A percentile compares a stretch with the other conserved stretches of the same genome.
These are phyloP conservation scores for Rhodotorula sphaerocarpa DNA, from an alignment of 768 basidiomycete species.

Conservation along the genomic window DNA sequence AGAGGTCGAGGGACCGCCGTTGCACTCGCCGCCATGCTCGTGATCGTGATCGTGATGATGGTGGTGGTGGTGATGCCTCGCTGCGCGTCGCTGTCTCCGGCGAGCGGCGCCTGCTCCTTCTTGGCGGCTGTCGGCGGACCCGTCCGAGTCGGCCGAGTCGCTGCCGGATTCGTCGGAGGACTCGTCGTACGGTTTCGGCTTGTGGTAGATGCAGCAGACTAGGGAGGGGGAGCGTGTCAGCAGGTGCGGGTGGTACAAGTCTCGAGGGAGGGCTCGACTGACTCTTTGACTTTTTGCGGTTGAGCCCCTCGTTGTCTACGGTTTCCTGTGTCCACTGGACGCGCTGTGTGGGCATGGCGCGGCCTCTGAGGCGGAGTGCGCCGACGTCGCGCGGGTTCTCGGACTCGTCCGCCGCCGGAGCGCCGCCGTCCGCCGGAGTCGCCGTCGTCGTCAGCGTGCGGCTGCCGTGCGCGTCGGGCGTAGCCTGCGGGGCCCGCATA, in stretches of 20 bases:
- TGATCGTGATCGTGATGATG: slow-evolving; percentile 3
- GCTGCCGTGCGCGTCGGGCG: not conserved
- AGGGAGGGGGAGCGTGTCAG: no score
- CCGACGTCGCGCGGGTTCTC: slow-evolving; percentile 45
- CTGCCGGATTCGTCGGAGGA: slow-evolving; percentile 22
- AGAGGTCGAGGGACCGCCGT: no score
- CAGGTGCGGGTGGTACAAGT: not conserved
- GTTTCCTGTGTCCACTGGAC: slow-evolving; percentile 15
- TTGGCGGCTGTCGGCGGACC: slow-evolving; percentile 9
- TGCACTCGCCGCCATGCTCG: not conserved
- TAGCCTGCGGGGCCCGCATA: not conserved
- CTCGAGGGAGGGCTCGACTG: not conserved
- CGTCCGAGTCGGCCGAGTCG: slow-evolving; percentile 12
- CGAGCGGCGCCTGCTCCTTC: not conserved
- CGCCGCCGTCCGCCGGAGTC: not conserved
- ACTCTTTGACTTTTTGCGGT: slow-evolving; percentile 19
- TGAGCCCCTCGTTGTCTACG: slow-evolving; percentile 21
- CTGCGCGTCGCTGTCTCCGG: not conserved
- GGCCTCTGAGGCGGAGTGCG: slow-evolving; percentile 92
- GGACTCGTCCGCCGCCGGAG: not conserved
- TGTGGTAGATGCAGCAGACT: slow-evolving; percentile 38
- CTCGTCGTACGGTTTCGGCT: slow-evolving; percentile 32
- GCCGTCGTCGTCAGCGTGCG: not conserved
- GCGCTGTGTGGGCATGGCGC: slow-evolving; percentile 38
- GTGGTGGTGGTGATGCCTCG: not conserved